Conservation (phyloP, 495 filamentous ascomycete species). For the Tuber calosporum region DNA sequence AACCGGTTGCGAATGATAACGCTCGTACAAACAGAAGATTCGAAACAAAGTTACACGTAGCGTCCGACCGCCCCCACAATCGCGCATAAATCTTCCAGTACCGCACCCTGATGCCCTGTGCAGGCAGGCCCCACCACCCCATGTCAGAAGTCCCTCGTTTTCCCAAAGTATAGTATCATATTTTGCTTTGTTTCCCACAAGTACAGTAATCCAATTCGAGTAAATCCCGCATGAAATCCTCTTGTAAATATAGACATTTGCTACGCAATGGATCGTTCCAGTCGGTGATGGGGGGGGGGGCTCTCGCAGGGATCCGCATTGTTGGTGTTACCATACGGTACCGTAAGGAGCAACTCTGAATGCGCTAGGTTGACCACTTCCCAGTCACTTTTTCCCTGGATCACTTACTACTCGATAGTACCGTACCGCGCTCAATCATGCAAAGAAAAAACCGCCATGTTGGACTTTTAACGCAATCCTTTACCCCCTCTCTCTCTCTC, state of each 20-base stretch:
- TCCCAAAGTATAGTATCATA: no score
- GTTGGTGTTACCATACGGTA: not conserved
- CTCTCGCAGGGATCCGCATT: not conserved
- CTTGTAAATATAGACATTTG: not conserved
- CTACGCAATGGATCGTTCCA: not conserved
- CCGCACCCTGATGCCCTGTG: no score
- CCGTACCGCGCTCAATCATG: not conserved
- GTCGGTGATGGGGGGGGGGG: not conserved
- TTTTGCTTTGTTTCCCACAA: no score
- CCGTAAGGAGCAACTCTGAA: not conserved
- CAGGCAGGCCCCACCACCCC: no score
- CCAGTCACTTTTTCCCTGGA: not conserved
- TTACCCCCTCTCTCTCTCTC: no score
- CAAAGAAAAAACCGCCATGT: not conserved
- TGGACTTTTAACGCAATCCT: not conserved
- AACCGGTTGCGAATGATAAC: no score
- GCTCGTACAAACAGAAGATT: no score
- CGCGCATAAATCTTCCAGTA: no score
- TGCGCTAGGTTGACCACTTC: not conserved
- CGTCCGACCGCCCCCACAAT: no score
- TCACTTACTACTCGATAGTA: not conserved
- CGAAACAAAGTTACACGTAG: no score
- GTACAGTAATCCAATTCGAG: not conserved
- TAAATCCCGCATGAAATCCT: not conserved
- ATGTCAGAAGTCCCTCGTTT: no score